Evolutionary conservation across 106 monocot species (phyloP), one percentile per base, ranked within the genome.

Genomic region (Dioscorea zingiberensis): DNA sequence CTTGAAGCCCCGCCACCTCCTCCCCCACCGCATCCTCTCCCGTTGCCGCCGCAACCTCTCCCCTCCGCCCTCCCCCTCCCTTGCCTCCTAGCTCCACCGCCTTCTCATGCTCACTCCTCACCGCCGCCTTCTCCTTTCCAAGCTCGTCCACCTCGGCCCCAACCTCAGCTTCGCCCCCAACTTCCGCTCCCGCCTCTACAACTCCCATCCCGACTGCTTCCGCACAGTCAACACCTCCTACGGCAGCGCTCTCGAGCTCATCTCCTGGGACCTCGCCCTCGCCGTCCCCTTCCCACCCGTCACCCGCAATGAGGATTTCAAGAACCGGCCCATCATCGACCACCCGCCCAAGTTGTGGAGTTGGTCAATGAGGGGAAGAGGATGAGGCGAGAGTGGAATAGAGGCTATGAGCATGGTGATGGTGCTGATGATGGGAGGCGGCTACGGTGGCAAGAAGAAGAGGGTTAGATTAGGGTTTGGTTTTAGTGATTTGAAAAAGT

Each of bases 1-100:
- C 59, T 91, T 92, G 62, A 97, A 97, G 54, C 86, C 88, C 47
- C 85, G 79, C n/a, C 83, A 69, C 72, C 92, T 92, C 81, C 83
- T 97, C 67, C 92, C 97, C 38, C 81, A 86, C 67, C 78, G 70
- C 49, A 44, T 92, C 71, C 97, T 97, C 81, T 46, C 46, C 64
- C 91, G 86, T 69, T 92, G 83, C 83, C 60, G 63, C 61, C 65
- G 71, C 79, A 65, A 65, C 66, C 48, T 45, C 75, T 65, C 17
- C 7, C 27, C 77, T 81, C 64, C 72, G 75, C 44, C 78, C 55
- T 53, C 75, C 47, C 19, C 38, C 48, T 23, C 71, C 21, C 87
- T 85, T 32, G 80, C 87, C n/a, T n/a, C 44, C 44, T 91, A 95
- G 78, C 77, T 95, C 27, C 87, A 85, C 7, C 69, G 76, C 28